Conservation (phyloP, 176 grass and related monocot species). For the Stipa capillata region DNA sequence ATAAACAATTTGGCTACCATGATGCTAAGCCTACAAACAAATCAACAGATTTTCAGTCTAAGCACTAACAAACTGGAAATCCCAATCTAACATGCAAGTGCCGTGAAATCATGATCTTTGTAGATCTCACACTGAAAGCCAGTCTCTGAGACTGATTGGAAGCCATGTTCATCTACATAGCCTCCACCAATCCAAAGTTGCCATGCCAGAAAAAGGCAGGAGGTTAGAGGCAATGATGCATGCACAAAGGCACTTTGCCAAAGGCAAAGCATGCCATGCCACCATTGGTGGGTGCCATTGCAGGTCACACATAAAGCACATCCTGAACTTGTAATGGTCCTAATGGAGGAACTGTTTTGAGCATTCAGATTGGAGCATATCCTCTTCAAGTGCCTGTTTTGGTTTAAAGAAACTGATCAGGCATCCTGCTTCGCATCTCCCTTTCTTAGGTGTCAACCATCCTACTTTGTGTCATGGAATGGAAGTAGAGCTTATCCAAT, state of each 20-base stretch:
- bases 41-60: background rate
- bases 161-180: constrained; percentile 27
- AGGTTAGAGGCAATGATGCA: constrained; percentile 11
- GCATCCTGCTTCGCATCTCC: constrained; percentile 18
- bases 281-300: constrained; percentile 43
- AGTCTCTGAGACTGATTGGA: background rate
- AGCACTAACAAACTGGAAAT: background rate
- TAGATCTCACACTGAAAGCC: background rate
- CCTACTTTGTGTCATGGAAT: background rate
- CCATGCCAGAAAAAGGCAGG: constrained; percentile 23
- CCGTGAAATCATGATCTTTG: background rate
- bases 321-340: constrained; percentile 18
- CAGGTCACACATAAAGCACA: constrained; percentile 1
- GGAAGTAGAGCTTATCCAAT: constrained; percentile 42
- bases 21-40: background rate
- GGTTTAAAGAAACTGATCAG: constrained; percentile 15
- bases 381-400: constrained; percentile 20
- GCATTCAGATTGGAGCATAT: constrained; percentile 37
- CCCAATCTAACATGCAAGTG: background rate
- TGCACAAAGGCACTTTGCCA: constrained; percentile 33
- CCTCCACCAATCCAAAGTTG: constrained; percentile 35
- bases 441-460: constrained; percentile 25
- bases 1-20: constrained; percentile 9
- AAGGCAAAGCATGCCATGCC: constrained; percentile 8
- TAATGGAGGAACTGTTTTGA: constrained; percentile 38